Conservation (phyloP, 2,329 filamentous ascomycete genomes). For the Penicillium sp. region DNA sequence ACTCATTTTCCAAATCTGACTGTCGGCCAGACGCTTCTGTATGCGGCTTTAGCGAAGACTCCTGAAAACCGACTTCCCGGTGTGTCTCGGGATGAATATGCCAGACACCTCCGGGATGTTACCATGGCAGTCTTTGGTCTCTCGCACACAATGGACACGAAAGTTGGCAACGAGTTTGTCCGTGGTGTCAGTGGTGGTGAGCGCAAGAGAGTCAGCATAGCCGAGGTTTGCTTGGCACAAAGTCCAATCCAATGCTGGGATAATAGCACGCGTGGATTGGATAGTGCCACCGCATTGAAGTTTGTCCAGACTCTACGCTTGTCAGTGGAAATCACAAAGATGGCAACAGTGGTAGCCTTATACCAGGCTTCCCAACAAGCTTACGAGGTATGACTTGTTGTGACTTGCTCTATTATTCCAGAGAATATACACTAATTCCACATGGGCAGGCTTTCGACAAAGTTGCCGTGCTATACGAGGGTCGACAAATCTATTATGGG, state of each 20-base stretch:
- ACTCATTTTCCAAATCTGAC: slow-evolving; percentile 59
- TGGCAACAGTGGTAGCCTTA: slow-evolving; percentile 52
- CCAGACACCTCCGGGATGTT: slow-evolving; percentile 27
- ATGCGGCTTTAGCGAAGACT: slow-evolving; percentile 45
- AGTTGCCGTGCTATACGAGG: slow-evolving; percentile 71
- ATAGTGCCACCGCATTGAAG: slow-evolving; percentile 59
- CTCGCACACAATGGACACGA: slow-evolving; percentile 47
- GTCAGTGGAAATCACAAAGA: slow-evolving; percentile 51
- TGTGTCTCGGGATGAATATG: background rate
- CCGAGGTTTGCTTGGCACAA: slow-evolving; percentile 36
- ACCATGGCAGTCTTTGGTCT: slow-evolving; percentile 45
- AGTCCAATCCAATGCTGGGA: slow-evolving; percentile 41
- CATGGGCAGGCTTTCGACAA: slow-evolving; percentile 64
- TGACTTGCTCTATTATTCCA: background rate
- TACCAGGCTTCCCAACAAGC: slow-evolving; percentile 48
- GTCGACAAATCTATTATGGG: slow-evolving; percentile 75
- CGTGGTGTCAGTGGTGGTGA: slow-evolving; percentile 63
- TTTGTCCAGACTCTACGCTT: slow-evolving; percentile 56
- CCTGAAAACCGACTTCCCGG: background rate
- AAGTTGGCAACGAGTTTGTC: slow-evolving; percentile 57
- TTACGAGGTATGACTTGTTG: background rate
- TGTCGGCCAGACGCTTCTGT: slow-evolving; percentile 57
- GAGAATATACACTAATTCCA: background rate
- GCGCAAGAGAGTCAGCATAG: slow-evolving; percentile 56
- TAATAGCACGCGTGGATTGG: slow-evolving; percentile 54